A percentile compares a stretch with the other conserved stretches of the same genome.
These are phyloP conservation scores for Zygoascus flipseniorum DNA, from an alignment of 805 yeast species.

Conservation along the genomic window DNA sequence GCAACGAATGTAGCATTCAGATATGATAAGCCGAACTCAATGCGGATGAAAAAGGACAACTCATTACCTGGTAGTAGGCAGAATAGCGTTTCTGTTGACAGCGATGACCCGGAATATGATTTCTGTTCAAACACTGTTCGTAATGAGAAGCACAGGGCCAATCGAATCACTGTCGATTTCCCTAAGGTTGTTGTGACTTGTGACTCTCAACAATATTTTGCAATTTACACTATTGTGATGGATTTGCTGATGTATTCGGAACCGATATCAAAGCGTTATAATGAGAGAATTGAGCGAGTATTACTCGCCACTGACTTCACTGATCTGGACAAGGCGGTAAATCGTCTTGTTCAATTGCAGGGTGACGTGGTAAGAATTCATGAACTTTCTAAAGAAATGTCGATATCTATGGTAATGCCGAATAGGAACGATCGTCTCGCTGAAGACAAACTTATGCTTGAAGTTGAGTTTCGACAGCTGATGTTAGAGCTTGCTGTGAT, in stretches of 20 bases:
- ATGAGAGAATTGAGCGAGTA: constrained; percentile 56
- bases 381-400: constrained; percentile 26
- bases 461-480: constrained; percentile 24
- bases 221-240: constrained; percentile 53
- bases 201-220: constrained; percentile 65
- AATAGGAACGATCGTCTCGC: constrained; percentile 32
- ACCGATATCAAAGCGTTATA: constrained; percentile 51
- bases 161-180: constrained; percentile 52
- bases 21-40: constrained; percentile 44
- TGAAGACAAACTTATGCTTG: constrained; percentile 21
- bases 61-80: background rate
- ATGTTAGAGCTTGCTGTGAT: constrained; percentile 26
- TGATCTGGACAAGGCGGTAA: constrained; percentile 43
- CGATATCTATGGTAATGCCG: constrained; percentile 24
- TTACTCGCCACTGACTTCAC: constrained; percentile 63
- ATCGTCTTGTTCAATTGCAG: constrained; percentile 43
- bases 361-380: constrained; percentile 35
- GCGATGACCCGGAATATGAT: constrained; percentile 12
- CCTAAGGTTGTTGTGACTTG: constrained; percentile 61
- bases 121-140: constrained; percentile 14
- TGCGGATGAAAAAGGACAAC: constrained; percentile 29
- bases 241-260: constrained; percentile 66
- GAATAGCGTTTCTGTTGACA: background rate
- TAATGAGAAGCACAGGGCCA: constrained; percentile 24
- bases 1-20: constrained; percentile 55